Evolutionary conservation across 2,329 filamentous ascomycete genomes (phyloP), one percentile per base, ranked within the genome.

Genomic region (Plenodomus lindquistii): DNA sequence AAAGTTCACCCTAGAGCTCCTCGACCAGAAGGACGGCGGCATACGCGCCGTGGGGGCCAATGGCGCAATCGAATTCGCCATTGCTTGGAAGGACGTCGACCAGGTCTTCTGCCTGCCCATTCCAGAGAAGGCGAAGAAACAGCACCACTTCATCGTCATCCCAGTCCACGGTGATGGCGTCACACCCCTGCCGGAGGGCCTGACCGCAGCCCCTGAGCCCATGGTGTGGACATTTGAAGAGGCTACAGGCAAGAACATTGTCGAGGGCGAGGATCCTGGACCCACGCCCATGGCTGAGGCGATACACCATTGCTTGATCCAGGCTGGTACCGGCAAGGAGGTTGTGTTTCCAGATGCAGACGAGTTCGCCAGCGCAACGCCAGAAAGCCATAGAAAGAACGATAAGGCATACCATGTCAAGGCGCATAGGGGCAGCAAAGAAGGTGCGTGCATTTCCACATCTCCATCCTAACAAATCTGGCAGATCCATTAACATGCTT

Each of bases 371-470:
- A 85, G 82, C 63, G 80, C 81, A 2, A 80, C 81, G 40, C 77
- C 79, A 2, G 83, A 86, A 63, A 75, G 79, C 41, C 83, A 85
- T 64, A 77, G 83, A 2, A 86, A 86, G 63, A 78, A 78, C 36
- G 84, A 86, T 65, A 82, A 82, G 57, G 83, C 81, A 40, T 85
- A 79, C 59, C 83, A 86, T 60, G 81, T 85, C 39, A 86, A 85
- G 60, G 83, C 81, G 11, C 83, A 84, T 66, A 71, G 81, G 35
- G 84, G 84, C 2, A 85, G 81, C 60, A 87, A 87, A 76, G 84
- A 87, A 70, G 83, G 82, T 82, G 66, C 27, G 6, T 31, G 4
- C 15, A n/a, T n/a, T 16, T 5, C 10, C n/a, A n/a, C n/a, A n/a
- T 31, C 4, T 31, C 27, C 27, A 31, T 13, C 27, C n/a, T n/a